phyloP scores from a whole-genome alignment of 2,329 filamentous ascomycete genomes.

The Penicillium sumatraense region DNA sequence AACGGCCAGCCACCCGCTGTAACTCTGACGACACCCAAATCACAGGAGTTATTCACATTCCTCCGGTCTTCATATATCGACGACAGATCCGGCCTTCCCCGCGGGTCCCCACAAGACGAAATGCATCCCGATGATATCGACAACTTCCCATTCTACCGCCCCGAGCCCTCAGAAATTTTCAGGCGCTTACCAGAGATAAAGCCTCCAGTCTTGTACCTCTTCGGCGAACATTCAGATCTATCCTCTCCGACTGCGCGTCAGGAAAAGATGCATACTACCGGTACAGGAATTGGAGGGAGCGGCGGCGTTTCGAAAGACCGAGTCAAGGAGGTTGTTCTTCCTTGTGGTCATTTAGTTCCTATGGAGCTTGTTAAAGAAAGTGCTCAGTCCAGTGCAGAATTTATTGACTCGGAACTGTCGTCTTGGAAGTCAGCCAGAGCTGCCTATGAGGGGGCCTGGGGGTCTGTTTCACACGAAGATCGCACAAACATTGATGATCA shows the following conservation, averaged over 20 bases:
- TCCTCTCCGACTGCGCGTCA: constrained; percentile 13
- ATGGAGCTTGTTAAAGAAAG: background rate
- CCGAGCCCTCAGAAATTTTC: constrained; percentile 34
- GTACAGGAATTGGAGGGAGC: constrained; percentile 38
- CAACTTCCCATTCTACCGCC: constrained; percentile 36
- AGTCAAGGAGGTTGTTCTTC: constrained; percentile 27
- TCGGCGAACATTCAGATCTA: background rate
- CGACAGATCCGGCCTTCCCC: background rate
- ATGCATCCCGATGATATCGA: constrained; percentile 31
- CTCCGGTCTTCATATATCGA: background rate
- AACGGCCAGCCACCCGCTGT: no score
- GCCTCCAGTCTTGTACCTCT: constrained; percentile 19
- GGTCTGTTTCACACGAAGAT: background rate
- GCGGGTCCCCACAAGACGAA: constrained; percentile 33
- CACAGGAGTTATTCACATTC: background rate
- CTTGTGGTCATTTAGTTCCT: constrained; percentile 5
- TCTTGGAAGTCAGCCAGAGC: background rate
- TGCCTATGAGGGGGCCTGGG: background rate
- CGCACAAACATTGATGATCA: background rate
- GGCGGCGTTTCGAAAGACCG: constrained; percentile 57
- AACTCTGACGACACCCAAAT: no score
- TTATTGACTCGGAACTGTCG: background rate
- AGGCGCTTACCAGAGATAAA: constrained; percentile 33
- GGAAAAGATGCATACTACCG: constrained; percentile 35
- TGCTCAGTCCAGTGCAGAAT: background rate